Evolutionary conservation across 139 green algal species (phyloP).

Genomic region (Haematococcus sp.): DNA sequence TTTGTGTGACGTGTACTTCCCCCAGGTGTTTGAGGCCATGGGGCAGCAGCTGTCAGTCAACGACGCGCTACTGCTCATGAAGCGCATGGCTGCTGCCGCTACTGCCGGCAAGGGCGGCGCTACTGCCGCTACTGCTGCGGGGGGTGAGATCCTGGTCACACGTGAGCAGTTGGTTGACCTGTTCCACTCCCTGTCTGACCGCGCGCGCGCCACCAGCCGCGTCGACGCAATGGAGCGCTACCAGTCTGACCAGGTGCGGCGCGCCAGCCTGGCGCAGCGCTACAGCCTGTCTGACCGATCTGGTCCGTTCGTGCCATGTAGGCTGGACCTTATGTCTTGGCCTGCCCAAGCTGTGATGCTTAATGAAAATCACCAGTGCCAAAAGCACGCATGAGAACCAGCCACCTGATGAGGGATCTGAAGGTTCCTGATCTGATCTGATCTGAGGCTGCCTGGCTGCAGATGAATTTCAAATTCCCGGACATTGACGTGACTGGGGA

Average conservation of each 20-base stretch:
- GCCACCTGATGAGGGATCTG: no score
- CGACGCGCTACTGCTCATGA: slow-evolving; percentile 20
- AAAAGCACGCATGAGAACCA: neutral
- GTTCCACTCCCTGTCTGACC: slow-evolving; percentile 5
- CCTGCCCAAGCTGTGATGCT: no score
- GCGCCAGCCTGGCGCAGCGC: neutral
- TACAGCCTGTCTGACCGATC: no score
- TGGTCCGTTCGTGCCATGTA: no score
- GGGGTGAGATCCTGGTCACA: neutral
- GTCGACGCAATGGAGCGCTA: slow-evolving; percentile 5
- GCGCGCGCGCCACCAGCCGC: neutral
- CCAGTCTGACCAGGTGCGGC: neutral
- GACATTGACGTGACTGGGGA: neutral
- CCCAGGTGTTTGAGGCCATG: slow-evolving; percentile 18
- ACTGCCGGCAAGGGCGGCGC: no score
- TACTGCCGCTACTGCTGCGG: neutral
- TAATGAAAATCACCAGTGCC: neutral
- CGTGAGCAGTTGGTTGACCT: slow-evolving; percentile 19
- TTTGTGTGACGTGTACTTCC: no score
- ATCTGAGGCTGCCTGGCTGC: neutral
- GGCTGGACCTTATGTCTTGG: no score
- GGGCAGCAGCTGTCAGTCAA: slow-evolving; percentile 8
- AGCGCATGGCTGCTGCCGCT: neutral
- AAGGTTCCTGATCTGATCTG: no score
- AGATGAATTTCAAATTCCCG: slow-evolving; percentile 1